Base-by-base conservation (phyloP, 805 yeast genomes). In the Wickerhamiella alocasiicola region DNA sequence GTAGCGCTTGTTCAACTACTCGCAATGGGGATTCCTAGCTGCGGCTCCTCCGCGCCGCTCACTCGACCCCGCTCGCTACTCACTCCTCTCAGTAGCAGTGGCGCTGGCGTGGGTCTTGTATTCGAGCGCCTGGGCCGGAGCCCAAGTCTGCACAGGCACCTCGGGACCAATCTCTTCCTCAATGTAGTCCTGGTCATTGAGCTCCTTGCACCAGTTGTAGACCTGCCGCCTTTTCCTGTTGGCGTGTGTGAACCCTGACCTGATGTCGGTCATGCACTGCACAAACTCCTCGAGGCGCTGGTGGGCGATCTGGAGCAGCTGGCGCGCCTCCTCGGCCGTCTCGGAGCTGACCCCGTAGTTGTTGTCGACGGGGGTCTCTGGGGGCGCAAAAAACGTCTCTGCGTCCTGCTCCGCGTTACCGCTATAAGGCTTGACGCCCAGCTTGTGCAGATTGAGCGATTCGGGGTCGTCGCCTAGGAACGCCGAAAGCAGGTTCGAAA, bases 231-330 rank as follows among this genome's bases (percentile, higher is more conserved):
- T 77, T 49, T 81, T 68, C 45, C 88, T 65, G 50, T 81, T 82
- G 0, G 95, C 88, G 51, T 81, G 71, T 26, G 81, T 74, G 20
- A 88, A 63, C 1, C 85, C 93, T 51, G 70, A 70, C 49, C 96
- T 69, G 27, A 91, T 69, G 26, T 67, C 72, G n/a, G 74, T 66
- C 52, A 91, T 63, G 46, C 85, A 81, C 52, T 88, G 70, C 39
- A 85, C 78, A 55, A 79, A 88, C 59, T 91, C 97, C 54, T 83
- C 85, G 44, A 77, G 73, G 46, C 88, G 74, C 58, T 87, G 94
- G 33, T 84, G 65, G 0, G 80, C 79, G 33, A 78, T 84, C 65
- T 71, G 95, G 39, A 73, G 76, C 57, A 76, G 67, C 52, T 80
- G 87, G 46, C 88, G 64, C 1, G 81, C 66, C 36, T 76, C 80